These are phyloP conservation scores for Aethionema arabicum DNA, from an alignment of 345 rosid genomes.

Conservation along the genomic window DNA sequence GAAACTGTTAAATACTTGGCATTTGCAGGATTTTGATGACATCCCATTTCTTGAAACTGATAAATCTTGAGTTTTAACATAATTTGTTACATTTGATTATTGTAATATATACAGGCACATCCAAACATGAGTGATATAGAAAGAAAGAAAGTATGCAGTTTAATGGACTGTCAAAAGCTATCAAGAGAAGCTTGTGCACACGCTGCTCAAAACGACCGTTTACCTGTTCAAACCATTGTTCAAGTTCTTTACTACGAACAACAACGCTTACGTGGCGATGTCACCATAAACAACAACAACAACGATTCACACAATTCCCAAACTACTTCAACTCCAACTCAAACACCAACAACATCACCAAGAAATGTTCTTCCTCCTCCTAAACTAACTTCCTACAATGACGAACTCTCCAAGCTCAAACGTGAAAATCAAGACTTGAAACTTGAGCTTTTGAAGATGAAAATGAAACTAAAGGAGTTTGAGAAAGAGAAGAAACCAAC, in stretches of 20 bases:
- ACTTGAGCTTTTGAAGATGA: constrained; percentile 73
- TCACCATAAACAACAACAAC: constrained; percentile 38
- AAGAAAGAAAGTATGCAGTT: constrained; percentile 89
- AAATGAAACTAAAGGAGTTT: constrained; percentile 75
- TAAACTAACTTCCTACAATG: constrained; percentile 36
- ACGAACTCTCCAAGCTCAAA: constrained; percentile 59
- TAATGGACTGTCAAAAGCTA: constrained; percentile 95
- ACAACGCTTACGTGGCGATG: constrained; percentile 78
- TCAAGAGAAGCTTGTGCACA: constrained; percentile 94
- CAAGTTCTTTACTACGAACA: constrained; percentile 94
- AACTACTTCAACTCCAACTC: constrained; percentile 13
- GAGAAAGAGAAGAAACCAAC: constrained; percentile 43
- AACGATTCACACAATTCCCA: constrained; percentile 35
- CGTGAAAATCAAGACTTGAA: constrained; percentile 86
- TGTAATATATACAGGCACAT: constrained; percentile 79
- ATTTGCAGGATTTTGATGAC: neutral
- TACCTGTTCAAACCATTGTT: constrained; percentile 88
- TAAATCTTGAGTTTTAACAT: neutral
- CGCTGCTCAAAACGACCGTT: constrained; percentile 87
- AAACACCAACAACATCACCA: constrained; percentile 23
- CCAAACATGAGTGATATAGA: constrained; percentile 77
- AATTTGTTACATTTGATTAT: neutral
- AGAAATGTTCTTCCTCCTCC: constrained; percentile 43
- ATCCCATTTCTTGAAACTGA: neutral
- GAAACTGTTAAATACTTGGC: neutral